Evolutionary conservation across 768 basidiomycete genomes (phyloP).

Genomic region (Tulasnella sp.): DNA sequence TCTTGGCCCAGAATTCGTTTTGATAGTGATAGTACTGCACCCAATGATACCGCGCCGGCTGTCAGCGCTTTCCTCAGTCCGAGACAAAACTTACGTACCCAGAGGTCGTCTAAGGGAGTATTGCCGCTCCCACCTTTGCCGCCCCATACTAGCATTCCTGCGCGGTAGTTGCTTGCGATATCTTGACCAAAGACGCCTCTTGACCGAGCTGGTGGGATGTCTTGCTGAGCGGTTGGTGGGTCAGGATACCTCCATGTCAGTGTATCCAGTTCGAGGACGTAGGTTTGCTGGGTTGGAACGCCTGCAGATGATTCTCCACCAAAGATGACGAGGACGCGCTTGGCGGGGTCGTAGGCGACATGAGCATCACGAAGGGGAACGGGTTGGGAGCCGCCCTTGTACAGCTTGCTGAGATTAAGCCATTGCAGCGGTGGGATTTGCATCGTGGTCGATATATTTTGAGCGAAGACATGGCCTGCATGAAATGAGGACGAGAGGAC

Average conservation of each 20-base stretch:
- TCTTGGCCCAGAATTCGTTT: conserved; percentile 71
- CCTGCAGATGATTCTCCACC: conserved; percentile 31
- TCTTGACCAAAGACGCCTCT: conserved; percentile 60
- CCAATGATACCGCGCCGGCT: conserved; percentile 18
- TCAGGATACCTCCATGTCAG: conserved; percentile 58
- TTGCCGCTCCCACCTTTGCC: conserved; percentile 54
- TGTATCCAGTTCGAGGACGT: conserved; percentile 59
- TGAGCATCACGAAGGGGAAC: conserved; percentile 26
- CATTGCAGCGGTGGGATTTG: conserved; percentile 26
- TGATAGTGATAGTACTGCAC: conserved; percentile 71
- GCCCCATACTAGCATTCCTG: conserved; percentile 69
- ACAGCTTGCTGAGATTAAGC: conserved; percentile 22
- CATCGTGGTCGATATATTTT: conserved; percentile 21
- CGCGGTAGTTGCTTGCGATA: conserved; percentile 78
- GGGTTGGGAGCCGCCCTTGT: conserved; percentile 14
- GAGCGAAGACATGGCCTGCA: conserved; percentile 19
- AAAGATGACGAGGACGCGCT: conserved; percentile 30
- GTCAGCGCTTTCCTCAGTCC: conserved; percentile 1
- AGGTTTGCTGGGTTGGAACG: conserved; percentile 27
- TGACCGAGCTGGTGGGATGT: conserved; percentile 22
- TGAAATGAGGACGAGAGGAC: neutral
- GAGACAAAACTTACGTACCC: conserved; percentile 52
- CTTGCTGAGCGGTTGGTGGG: conserved; percentile 58
- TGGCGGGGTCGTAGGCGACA: conserved; percentile 30
- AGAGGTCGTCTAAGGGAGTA: conserved; percentile 58